Conservation (phyloP, 2,329 filamentous ascomycete genomes). For the Ophiostoma piceae region DNA sequence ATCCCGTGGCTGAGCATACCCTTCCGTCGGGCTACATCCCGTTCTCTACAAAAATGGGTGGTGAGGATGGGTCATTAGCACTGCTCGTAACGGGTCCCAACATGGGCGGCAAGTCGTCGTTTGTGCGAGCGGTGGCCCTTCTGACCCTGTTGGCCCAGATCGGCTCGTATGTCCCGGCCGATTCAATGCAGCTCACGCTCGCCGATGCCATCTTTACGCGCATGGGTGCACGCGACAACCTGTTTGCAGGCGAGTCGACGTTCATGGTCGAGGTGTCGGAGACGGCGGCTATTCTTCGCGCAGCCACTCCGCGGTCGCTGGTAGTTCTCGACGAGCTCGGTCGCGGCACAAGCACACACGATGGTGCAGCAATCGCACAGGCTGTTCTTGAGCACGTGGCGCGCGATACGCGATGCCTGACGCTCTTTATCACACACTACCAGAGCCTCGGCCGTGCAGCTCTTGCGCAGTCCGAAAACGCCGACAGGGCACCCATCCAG, state of each 20-base stretch:
- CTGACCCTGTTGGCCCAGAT: conserved; percentile 92
- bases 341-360: conserved; percentile 87
- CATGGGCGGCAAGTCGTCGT: conserved; percentile 98
- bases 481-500: conserved; percentile 52
- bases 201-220: conserved; percentile 90
- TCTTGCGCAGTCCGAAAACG: conserved; percentile 49
- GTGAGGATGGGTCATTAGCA: conserved; percentile 50
- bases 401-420: conserved; percentile 66
- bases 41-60: conserved; percentile 72
- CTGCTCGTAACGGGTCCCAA: conserved; percentile 94
- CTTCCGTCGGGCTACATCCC: conserved; percentile 84
- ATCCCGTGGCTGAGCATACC: conserved; percentile 93
- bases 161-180: conserved; percentile 86
- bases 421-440: conserved; percentile 97
- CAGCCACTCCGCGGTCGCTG: conserved; percentile 75
- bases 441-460: conserved; percentile 65
- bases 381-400: conserved; percentile 84
- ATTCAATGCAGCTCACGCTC: conserved; percentile 67
- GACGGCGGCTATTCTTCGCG: conserved; percentile 83
- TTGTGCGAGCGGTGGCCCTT: conserved; percentile 86
- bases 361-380: conserved; percentile 92
- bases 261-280: conserved; percentile 98
- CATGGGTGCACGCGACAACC: conserved; percentile 94
- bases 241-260: conserved; percentile 88
- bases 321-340: conserved; percentile 94